A percentile compares a stretch with the other conserved stretches of the same genome.
phyloP scores from a whole-genome alignment of 2,329 filamentous ascomycete species.

The Byssochlamys sp. region DNA sequence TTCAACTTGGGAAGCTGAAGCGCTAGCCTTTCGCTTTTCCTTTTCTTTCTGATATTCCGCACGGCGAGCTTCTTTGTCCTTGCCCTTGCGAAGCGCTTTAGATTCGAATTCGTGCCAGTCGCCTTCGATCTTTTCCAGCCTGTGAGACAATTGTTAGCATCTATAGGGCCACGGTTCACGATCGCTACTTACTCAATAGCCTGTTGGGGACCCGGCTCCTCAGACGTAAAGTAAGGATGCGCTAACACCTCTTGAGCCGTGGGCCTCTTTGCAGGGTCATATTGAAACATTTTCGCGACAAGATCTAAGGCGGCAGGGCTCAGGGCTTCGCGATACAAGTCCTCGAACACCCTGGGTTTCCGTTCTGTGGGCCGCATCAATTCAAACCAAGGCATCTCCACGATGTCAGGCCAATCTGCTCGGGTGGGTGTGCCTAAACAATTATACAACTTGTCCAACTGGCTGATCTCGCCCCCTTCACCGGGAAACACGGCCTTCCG shows the following conservation, averaged over 20 bases:
- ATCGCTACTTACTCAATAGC: conserved; percentile 61
- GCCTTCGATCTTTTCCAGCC: conserved; percentile 69
- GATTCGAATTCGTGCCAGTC: conserved; percentile 99
- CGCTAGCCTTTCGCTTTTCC: conserved; percentile 40
- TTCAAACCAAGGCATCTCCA: conserved; percentile 97
- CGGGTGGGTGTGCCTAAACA: conserved; percentile 79
- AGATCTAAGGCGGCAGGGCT: conserved; percentile 75
- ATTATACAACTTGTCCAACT: conserved; percentile 93
- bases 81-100: conserved; percentile 84
- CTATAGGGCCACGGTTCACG: conserved; percentile 1
- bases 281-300: conserved; percentile 73
- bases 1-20: conserved; percentile 21
- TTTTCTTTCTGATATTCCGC: conserved; percentile 38
- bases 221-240: conserved; percentile 77
- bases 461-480: conserved; percentile 88
- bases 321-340: conserved; percentile 69
- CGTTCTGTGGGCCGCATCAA: conserved; percentile 70
- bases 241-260: conserved; percentile 73
- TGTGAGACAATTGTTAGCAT: conserved; percentile 28
- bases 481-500: conserved; percentile 88
- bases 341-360: conserved; percentile 64
- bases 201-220: conserved; percentile 67
- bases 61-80: conserved; percentile 51
- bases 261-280: conserved; percentile 75
- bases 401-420: conserved; percentile 74